Evolutionary conservation across 768 basidiomycete species (phyloP), one percentile per base, ranked within the genome.

Genomic region (Mycena floridula): DNA sequence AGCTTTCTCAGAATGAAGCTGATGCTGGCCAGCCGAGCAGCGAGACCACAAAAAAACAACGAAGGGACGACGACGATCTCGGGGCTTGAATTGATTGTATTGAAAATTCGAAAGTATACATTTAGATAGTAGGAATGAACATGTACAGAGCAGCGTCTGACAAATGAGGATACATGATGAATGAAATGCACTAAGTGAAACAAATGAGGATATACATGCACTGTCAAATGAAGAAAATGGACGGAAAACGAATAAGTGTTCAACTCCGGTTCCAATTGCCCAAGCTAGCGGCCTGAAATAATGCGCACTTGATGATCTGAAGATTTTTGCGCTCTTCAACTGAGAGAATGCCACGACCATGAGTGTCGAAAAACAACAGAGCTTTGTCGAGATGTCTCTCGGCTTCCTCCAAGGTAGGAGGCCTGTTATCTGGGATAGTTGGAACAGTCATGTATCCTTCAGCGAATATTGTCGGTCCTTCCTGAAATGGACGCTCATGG

Each of bases 331-430:
- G 32, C 18, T 35, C 32, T 35, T 35, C 15, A 7, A 3, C 15
- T 15, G 32, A 15, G 32, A 35, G 32, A 35, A 35, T 35, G 3
- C 32, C 32, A 13, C 3, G 4, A 13, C 56, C 60, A 15, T 48
- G 44, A 25, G 55, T 55, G 56, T 81, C 75, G 49, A 82, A 57
- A 48, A 72, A 84, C 11, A 61, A 36, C 49, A 82, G 67, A 45
- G 84, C 64, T 50, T 64, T 75, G 56, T 76, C 70, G 42, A 82
- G 59, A 21, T 78, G 73, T 8, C 70, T 69, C 40, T 82, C 74
- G 2, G 74, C 80, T 40, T 79, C 74, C 1, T 60, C 54, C n/a
- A 71, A 54, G 40, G 71, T 66, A 16, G 74, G 70, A 23, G 62
- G 53, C 18, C 53, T 54, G 40, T 46, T 57, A 37, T 58, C 63